Base-by-base conservation (phyloP, 257 asterid species). In the Solanum clarkiae region DNA sequence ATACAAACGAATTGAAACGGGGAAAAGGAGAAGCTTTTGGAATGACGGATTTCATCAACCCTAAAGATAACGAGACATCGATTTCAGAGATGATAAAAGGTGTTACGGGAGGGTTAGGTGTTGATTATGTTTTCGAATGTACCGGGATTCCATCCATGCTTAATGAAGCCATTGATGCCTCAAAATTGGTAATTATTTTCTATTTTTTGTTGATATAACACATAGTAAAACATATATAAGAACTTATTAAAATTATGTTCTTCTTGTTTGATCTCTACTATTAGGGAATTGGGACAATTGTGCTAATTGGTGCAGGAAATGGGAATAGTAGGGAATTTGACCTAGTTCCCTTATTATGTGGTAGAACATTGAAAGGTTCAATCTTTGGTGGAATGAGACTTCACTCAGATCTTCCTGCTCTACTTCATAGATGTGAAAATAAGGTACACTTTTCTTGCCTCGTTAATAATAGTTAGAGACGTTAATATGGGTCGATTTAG, bases 361-460 rank as follows among this genome's bases (percentile, higher is more conserved):
- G 98, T 69, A 80, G 98, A 81, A 91, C 92, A 26, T 54, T 94
- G 54, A 91, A 65, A 81, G 98, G 97, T 4, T 88, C 94, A n/a
- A 84, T 89, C 84, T 93, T 87, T 53, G 97, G 97, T 15, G 95
- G 95, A 60, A 92, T 93, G 9, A 91, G 94, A 80, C 83, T 93
- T 71, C 92, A 88, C 32, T 66, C 96, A 1, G 97, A 93, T 80
- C 95, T 92, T 55, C 97, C 94, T 22, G 47, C 83, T 8, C 84
- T 93, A 63, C 87, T 94, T 13, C 89, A 92, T 18, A 92, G 93
- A 89, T 93, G 98, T n/a, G 82, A 91, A 75, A 92, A 86, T 86
- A 92, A 93, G 97, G 98, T 93, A 85, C 40, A 8, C 10, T 70
- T 57, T 0, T 0, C 1, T 57, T 20, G 20, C 26, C 13, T 3